phyloP scores from a whole-genome alignment of 1,284 basidiomycete genomes.

The Psilocybe mexicana region DNA sequence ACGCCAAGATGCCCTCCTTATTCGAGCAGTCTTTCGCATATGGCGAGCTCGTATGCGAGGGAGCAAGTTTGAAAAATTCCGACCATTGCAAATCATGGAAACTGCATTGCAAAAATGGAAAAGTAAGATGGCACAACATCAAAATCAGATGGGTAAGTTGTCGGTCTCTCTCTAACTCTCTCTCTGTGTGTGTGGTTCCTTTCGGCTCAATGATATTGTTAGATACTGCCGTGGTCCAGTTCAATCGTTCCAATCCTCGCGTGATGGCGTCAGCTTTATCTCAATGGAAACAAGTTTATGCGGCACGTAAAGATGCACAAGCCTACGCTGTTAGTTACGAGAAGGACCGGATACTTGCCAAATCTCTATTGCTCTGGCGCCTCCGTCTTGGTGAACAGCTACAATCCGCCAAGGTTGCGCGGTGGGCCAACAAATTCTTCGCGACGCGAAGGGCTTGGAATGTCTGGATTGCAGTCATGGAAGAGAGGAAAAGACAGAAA shows the following conservation, averaged over 20 bases:
- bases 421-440: slow-evolving; percentile 56
- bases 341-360: slow-evolving; percentile 25
- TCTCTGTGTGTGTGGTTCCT: not conserved
- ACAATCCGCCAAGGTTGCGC: slow-evolving; percentile 58
- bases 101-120: slow-evolving; percentile 57
- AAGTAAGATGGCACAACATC: slow-evolving; percentile 42
- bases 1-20: slow-evolving; percentile 62
- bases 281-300: slow-evolving; percentile 50
- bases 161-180: not conserved
- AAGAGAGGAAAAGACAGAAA: slow-evolving; percentile 46
- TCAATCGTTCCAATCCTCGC: slow-evolving; percentile 44
- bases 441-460: slow-evolving; percentile 51
- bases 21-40: slow-evolving; percentile 65
- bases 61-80: slow-evolving; percentile 57
- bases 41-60: slow-evolving; percentile 77
- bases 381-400: slow-evolving; percentile 51
- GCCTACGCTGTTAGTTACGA: slow-evolving; percentile 43
- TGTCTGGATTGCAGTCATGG: slow-evolving; percentile 51
- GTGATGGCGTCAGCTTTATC: slow-evolving; percentile 41
- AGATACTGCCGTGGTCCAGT: slow-evolving; percentile 60
- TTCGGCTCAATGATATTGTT: slow-evolving; percentile 9
- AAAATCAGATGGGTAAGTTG: slow-evolving; percentile 47
- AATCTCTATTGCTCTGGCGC: slow-evolving; percentile 58
- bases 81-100: slow-evolving; percentile 45
- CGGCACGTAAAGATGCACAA: slow-evolving; percentile 51